Evolutionary conservation across 2,329 filamentous ascomycete species (phyloP).

Genomic region (Didymella pinodella): DNA sequence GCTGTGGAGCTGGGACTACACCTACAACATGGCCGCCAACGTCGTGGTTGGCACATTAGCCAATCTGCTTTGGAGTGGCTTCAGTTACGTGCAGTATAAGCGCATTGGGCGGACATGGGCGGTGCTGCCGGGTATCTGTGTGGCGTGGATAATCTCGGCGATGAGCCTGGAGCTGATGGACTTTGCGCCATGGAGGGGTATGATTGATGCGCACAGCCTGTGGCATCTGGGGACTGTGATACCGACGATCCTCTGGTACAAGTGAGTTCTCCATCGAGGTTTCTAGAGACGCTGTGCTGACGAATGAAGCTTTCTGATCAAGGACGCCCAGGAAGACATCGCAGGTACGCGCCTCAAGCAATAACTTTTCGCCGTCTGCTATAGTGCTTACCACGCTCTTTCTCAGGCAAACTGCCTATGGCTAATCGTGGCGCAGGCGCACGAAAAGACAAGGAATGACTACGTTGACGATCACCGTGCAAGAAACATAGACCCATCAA

Average conservation of each 20-base stretch:
- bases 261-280: constrained; percentile 67
- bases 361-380: constrained; percentile 41
- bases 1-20: constrained; percentile 90
- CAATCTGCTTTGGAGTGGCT: constrained; percentile 86
- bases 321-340: constrained; percentile 84
- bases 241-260: constrained; percentile 91
- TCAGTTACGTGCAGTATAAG: constrained; percentile 77
- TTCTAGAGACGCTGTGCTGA: constrained; percentile 17
- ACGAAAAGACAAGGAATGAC: constrained; percentile 23
- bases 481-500: background rate
- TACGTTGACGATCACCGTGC: background rate
- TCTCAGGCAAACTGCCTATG: constrained; percentile 33
- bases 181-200: constrained; percentile 83
- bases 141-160: constrained; percentile 87
- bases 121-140: constrained; percentile 87
- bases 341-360: constrained; percentile 76
- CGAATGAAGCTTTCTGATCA: constrained; percentile 76
- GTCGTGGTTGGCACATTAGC: constrained; percentile 80
- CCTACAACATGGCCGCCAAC: constrained; percentile 97
- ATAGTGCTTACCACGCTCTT: constrained; percentile 32
- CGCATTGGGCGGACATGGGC: constrained; percentile 79
- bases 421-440: constrained; percentile 29
- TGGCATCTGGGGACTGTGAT: constrained; percentile 95
- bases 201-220: constrained; percentile 90
- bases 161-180: constrained; percentile 98